A percentile compares a stretch with the other conserved stretches of the same genome.
phyloP scores from a whole-genome alignment of 176 grass and related monocot species.

The Microstegium vimineum region DNA sequence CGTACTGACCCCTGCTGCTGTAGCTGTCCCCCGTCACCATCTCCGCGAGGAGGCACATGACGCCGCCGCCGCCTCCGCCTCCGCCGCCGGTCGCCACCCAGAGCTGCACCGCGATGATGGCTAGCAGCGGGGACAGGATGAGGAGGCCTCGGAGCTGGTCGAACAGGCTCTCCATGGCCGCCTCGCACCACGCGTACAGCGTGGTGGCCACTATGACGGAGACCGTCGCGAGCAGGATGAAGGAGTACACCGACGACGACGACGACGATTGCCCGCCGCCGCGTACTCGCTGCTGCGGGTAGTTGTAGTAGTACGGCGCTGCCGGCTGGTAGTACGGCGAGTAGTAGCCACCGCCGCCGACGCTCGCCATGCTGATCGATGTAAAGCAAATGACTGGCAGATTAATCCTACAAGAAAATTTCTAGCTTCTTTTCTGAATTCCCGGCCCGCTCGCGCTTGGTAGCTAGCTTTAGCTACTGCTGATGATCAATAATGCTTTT shows the following conservation, averaged over 20 bases:
- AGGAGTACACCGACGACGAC: conserved; percentile 38
- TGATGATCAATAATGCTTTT: neutral
- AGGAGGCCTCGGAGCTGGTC: conserved; percentile 45
- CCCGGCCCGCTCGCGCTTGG: neutral
- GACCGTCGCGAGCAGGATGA: conserved; percentile 59
- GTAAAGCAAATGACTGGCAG: neutral
- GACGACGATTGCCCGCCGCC: neutral
- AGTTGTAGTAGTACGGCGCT: conserved; percentile 35
- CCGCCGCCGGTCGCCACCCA: conserved; percentile 38
- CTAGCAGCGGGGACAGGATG: conserved; percentile 62
- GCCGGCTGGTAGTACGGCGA: conserved; percentile 33
- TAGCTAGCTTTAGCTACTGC: neutral
- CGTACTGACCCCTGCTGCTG: neutral
- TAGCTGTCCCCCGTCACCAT: conserved; percentile 18
- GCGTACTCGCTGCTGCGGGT: neutral
- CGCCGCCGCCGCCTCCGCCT: neutral
- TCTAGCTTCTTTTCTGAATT: neutral
- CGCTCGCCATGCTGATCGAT: conserved; percentile 32
- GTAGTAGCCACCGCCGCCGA: conserved; percentile 26
- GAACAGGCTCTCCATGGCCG: conserved; percentile 44
- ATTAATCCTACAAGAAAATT: neutral
- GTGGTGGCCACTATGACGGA: conserved; percentile 32
- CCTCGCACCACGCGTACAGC: conserved; percentile 57
- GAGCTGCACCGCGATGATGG: conserved; percentile 63
- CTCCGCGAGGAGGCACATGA: conserved; percentile 27